Percentiles rank a stretch among this genome's conserved stretches.
phyloP scores from a whole-genome alignment of 768 basidiomycete species.

The Mycena rebaudengoi region DNA sequence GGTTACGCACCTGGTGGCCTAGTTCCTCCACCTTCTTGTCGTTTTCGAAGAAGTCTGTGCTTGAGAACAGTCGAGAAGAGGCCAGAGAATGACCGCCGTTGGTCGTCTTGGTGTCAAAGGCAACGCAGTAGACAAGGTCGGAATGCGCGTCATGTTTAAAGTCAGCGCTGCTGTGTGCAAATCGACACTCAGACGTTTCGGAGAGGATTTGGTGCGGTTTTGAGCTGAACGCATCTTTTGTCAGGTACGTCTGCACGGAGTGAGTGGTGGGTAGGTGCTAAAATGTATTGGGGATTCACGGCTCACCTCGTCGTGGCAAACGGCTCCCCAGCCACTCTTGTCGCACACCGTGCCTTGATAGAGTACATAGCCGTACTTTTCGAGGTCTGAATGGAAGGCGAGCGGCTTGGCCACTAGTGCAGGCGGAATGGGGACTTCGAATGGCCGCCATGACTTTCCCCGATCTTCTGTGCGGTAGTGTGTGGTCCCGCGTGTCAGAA shows the following conservation, averaged over 20 bases:
- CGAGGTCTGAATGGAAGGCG: conserved; percentile 85
- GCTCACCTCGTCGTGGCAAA: conserved; percentile 80
- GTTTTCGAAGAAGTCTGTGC: conserved; percentile 81
- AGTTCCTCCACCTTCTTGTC: conserved; percentile 79
- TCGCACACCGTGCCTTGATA: conserved; percentile 81
- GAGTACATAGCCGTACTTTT: conserved; percentile 76
- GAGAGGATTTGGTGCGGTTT: conserved; percentile 64
- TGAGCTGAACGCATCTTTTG: conserved; percentile 81
- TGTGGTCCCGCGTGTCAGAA: conserved; percentile 73
- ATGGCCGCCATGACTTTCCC: conserved; percentile 87
- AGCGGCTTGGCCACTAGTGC: conserved; percentile 71
- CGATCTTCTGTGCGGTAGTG: conserved; percentile 92
- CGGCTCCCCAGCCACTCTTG: conserved; percentile 55
- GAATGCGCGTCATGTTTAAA: conserved; percentile 80
- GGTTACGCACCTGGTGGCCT: conserved; percentile 82
- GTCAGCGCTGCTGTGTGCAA: conserved; percentile 85
- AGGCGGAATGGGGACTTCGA: conserved; percentile 70
- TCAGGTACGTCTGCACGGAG: conserved; percentile 90
- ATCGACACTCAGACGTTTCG: conserved; percentile 83
- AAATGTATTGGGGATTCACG: not conserved
- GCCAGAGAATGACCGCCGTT: conserved; percentile 58
- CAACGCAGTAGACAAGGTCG: conserved; percentile 90
- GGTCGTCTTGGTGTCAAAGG: conserved; percentile 68
- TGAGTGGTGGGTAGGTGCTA: too few relatives aligned
- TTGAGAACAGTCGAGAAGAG: conserved; percentile 80